phyloP scores from a whole-genome alignment of 768 basidiomycete species.

The Rhizopogon roseolus region DNA sequence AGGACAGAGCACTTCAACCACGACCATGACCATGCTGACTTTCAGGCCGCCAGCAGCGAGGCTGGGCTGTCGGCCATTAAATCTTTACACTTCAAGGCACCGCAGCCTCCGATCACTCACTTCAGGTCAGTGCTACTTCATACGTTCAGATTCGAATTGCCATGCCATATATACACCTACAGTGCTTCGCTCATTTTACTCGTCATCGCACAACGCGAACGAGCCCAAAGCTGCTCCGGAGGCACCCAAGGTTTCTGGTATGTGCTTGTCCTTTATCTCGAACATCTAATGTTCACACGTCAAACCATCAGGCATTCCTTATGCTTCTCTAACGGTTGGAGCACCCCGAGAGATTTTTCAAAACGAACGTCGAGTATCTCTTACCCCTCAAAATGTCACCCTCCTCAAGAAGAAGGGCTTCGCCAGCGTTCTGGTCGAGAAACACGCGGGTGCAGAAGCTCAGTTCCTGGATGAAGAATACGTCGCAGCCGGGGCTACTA shows the following conservation, averaged over 20 bases:
- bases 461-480: slow-evolving; percentile 84
- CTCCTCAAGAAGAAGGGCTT: slow-evolving; percentile 84
- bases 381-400: slow-evolving; percentile 76
- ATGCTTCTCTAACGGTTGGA: slow-evolving; percentile 70
- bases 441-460: slow-evolving; percentile 62
- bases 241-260: slow-evolving; percentile 21
- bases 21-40: slow-evolving; percentile 27
- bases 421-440: slow-evolving; percentile 64
- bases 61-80: slow-evolving; percentile 17
- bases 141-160: not conserved
- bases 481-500: slow-evolving; percentile 68
- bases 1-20: slow-evolving; percentile 14
- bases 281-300: not conserved
- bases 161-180: not conserved
- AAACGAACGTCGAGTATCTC: slow-evolving; percentile 73
- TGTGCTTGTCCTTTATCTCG: slow-evolving; percentile 1
- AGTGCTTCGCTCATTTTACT: slow-evolving; percentile 28
- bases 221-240: slow-evolving; percentile 8
- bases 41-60: slow-evolving; percentile 22
- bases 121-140: slow-evolving; percentile 15
- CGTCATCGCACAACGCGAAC: slow-evolving; percentile 22
- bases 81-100: slow-evolving; percentile 8
- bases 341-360: slow-evolving; percentile 75
- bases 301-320: slow-evolving; percentile 46
- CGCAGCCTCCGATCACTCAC: slow-evolving; percentile 14